Base-by-base conservation (phyloP, 139 green algal species). In the Closterium sp. region DNA sequence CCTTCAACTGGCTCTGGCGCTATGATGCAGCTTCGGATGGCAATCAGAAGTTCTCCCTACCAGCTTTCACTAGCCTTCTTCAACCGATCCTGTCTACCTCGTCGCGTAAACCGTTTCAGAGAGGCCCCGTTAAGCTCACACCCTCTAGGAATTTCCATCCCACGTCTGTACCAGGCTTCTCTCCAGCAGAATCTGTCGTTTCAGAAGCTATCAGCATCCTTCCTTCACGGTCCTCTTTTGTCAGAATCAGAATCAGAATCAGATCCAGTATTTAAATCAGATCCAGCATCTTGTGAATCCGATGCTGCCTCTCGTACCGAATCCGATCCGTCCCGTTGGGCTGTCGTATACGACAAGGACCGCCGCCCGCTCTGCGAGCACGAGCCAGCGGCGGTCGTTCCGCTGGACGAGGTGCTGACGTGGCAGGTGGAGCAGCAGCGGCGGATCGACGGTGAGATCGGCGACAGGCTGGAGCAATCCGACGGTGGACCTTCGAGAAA, bases 381-480 rank as follows among this genome's bases (percentile, higher is more conserved):
- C 62, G 62, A 1, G 62, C 62, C 62, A 79, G 19, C 19, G 13
- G 62, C 62, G 62, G 13, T 79, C 30, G 31, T 92, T 5, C 22
- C 87, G 31, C 87, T 93, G 30, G 22, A 45, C 13, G 24, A 92
- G 7, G 86, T 93, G 50, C 90, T 93, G 24, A 27, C 32, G 30
- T 93, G 86, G 90, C 85, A n/a, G 90, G 50, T 9, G 32, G 86
- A 90, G 50, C 88, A 89, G 24, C n/a, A 31, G 62, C 62, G 62
- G 31, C n/a, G 30, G 88, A 86, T 27, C 17, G 89, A 30, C 31
- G n/a, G 30, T n/a, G 28, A 21, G 30, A 24, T 86, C 31, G 93
- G 93, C 29, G 92, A 95, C 50, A 29, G 45, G 27, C 94, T 95
- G 29, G 28, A 32, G 19, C 24, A 94, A 30, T 28, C 87, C 70